Evolutionary conservation across 1,284 basidiomycete genomes (phyloP).

Genomic region (Chalciporus sp.): DNA sequence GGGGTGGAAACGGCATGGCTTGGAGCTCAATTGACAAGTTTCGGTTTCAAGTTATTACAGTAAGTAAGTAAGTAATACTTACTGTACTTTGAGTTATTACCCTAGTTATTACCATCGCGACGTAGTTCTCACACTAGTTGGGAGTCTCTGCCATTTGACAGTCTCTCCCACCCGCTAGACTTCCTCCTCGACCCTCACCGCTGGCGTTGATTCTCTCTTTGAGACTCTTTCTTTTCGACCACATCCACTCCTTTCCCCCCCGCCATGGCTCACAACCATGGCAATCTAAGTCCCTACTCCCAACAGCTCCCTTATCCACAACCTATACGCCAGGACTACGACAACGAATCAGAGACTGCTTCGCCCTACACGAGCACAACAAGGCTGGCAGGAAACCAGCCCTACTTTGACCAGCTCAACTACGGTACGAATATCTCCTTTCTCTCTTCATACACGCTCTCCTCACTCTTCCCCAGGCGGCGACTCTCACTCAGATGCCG

Average conservation of each 20-base stretch:
- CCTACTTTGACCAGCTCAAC: conserved; percentile 28
- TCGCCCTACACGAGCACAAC: conserved; percentile 37
- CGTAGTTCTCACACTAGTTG: conserved; percentile 27
- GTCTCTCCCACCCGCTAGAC: background rate
- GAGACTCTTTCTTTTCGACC: conserved; percentile 14
- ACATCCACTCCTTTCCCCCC: conserved; percentile 30
- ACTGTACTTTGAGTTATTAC: too few relatives aligned
- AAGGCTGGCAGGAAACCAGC: conserved; percentile 32
- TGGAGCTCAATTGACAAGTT: too few relatives aligned
- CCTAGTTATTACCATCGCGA: conserved; percentile 4
- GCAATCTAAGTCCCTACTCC: conserved; percentile 15
- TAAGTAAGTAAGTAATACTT: too few relatives aligned
- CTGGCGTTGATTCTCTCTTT: conserved; percentile 19
- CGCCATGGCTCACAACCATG: conserved; percentile 26
- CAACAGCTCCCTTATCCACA: conserved; percentile 27
- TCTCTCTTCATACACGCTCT: conserved; percentile 2
- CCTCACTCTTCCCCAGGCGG: conserved; percentile 32
- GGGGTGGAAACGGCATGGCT: conserved; percentile 32
- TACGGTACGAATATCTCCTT: conserved; percentile 13
- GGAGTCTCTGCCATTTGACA: background rate
- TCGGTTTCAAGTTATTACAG: too few relatives aligned
- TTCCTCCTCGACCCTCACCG: conserved; percentile 18
- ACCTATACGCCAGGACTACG: conserved; percentile 38
- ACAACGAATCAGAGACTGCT: conserved; percentile 32
- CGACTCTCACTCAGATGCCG: conserved; percentile 46